Evolutionary conservation across 108 stramenopile genomes (phyloP), one percentile per base, ranked within the genome.

Genomic region (Pseudonitzschia multistriata): DNA sequence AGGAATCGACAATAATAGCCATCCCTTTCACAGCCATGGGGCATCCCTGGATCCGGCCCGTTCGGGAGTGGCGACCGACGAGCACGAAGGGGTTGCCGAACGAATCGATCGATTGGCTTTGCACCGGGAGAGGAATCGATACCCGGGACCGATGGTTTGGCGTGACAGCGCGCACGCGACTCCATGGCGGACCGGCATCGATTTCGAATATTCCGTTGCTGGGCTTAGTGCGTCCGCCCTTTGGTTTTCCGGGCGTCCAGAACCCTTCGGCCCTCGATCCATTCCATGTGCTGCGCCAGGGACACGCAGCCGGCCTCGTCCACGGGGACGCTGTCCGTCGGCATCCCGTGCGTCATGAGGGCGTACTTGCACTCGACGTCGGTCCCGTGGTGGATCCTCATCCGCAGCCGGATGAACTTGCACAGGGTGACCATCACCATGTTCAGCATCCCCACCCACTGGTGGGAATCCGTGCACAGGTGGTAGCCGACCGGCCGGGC

Each of bases 311-410:
- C 73, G 37, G 28, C 6, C n/a, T 27, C 55, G 37, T 66, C 55
- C 0, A 74, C 73, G 25, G 73, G 73, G 27, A 74, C 59, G 10
- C 19, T 40, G 10, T 67, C 67, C 6, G 62, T 56, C 3, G 74
- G 67, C 14, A 74, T 62, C 13, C 74, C 74, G 67, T 74, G 67
- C 15, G 74, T 74, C 74, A 68, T 62, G 22, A 74, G 40, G 19
- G 40, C 56, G 45, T 62, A 74, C 42, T 49, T 48, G 35, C 62
- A 64, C 49, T 74, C 74, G 15, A 68, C 67, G 25, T 74, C 73
- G 34, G 63, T 66, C 33, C 69, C 74, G 61, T 75, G 61, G 45
- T 75, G 74, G 54, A 75, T 60, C 24, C 77, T 55, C 66, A 78
- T 72, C 37, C 77, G 70, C 27, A 78, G 36, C 27, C 77, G 70